Conservation (phyloP, 2,329 filamentous ascomycete species). For the Fusarium longipes region DNA sequence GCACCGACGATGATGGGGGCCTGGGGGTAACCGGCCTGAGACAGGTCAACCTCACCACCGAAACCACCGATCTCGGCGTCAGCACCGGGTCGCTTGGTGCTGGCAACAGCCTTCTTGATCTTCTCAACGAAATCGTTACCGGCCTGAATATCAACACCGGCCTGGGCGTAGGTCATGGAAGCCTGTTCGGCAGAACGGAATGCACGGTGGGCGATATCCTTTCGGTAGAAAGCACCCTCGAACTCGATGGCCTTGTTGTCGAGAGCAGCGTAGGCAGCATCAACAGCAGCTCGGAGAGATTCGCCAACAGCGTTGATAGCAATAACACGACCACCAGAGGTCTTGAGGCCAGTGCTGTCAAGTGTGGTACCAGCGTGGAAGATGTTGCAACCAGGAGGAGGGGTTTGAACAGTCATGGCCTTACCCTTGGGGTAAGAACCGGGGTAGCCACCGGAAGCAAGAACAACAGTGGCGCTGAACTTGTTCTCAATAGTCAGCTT, state of each 20-base stretch:
- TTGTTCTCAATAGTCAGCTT: slow-evolving; percentile 73
- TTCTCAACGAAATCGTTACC: slow-evolving; percentile 92
- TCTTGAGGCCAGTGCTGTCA: slow-evolving; percentile 72
- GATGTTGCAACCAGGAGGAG: slow-evolving; percentile 67
- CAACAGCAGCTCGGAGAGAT: slow-evolving; percentile 83
- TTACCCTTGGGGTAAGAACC: slow-evolving; percentile 85
- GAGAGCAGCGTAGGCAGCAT: slow-evolving; percentile 87
- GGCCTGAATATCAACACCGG: slow-evolving; percentile 93
- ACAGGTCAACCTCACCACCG: slow-evolving; percentile 73
- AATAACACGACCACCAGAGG: slow-evolving; percentile 90
- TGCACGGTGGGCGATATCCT: slow-evolving; percentile 87
- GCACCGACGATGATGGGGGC: slow-evolving; percentile 89
- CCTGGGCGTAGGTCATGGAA: slow-evolving; percentile 87
- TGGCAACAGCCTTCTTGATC: slow-evolving; percentile 90
- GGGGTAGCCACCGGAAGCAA: slow-evolving; percentile 92
- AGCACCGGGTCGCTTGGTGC: slow-evolving; percentile 85
- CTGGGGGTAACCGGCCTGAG: slow-evolving; percentile 76
- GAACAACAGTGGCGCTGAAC: slow-evolving; percentile 92
- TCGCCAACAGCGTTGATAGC: slow-evolving; percentile 82
- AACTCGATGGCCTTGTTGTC: slow-evolving; percentile 76
- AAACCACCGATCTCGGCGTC: slow-evolving; percentile 97
- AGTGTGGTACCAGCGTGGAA: slow-evolving; percentile 93
- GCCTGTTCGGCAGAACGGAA: slow-evolving; percentile 63
- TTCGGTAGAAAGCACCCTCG: slow-evolving; percentile 89
- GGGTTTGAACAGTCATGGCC: slow-evolving; percentile 62